Evolutionary conservation across 2,329 filamentous ascomycete species (phyloP).

Genomic region (Pyricularia pennisetigena): DNA sequence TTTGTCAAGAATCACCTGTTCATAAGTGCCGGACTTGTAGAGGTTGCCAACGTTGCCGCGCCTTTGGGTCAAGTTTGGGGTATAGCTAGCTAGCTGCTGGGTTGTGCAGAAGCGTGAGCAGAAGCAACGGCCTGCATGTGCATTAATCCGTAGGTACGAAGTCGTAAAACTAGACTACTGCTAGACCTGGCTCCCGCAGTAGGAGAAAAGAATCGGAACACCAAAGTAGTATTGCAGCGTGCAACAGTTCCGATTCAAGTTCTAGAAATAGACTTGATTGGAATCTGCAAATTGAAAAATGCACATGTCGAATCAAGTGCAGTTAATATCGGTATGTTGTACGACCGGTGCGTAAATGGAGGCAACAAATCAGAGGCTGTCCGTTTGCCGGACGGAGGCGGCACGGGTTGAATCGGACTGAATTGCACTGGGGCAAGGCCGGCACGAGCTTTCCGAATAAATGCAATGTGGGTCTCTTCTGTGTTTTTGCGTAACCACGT

Average conservation of each 20-base stretch:
- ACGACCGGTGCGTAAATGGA: not conserved
- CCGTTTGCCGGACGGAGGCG: not conserved
- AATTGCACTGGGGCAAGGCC: not conserved
- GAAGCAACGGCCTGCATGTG: not conserved
- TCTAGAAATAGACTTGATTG: not conserved
- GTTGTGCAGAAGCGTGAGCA: not conserved
- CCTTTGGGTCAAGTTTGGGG: not conserved
- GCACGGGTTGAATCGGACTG: not conserved
- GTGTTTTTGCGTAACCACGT: not conserved
- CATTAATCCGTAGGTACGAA: not conserved
- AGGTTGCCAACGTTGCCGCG: not conserved
- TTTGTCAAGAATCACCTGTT: not conserved
- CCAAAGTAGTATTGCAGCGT: not conserved
- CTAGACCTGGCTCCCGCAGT: no score
- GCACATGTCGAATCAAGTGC: not conserved
- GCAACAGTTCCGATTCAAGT: not conserved
- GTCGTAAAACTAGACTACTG: not conserved
- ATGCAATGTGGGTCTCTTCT: not conserved
- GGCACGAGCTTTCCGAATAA: not conserved
- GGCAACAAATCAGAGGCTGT: not conserved
- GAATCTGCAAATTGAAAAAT: not conserved
- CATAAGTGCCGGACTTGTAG: not conserved
- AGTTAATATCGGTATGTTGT: not conserved
- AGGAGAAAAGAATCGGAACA: not conserved
- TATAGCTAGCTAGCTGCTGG: not conserved